Conservation (phyloP, 139 green algal species). For the Pseudopediastrum boryanum region DNA sequence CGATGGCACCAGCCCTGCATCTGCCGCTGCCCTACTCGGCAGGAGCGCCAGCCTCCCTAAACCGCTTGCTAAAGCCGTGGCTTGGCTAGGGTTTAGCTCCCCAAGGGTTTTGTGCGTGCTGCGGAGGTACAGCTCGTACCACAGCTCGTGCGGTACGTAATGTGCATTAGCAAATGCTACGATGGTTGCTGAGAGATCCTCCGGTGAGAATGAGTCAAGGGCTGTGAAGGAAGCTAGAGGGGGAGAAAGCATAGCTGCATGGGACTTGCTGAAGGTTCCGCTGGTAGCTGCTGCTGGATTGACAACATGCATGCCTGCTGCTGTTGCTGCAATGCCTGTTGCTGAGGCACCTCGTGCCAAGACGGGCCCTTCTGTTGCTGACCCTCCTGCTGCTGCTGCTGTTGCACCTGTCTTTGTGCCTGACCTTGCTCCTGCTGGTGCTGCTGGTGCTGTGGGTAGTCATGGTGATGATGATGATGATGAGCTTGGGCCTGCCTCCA, state of each 20-base stretch:
- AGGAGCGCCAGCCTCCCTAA: slow-evolving; percentile 17
- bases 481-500: too few species aligned
- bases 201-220: slow-evolving; percentile 9
- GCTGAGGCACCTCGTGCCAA: too few species aligned
- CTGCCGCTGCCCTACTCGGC: slow-evolving; percentile 6
- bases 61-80: slow-evolving; percentile 10
- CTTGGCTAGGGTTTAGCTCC: slow-evolving; percentile 8
- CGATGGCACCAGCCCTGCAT: slow-evolving; percentile 12
- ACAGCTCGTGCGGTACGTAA: slow-evolving; percentile 10
- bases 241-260: too few species aligned
- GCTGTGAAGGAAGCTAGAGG: neutral
- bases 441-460: too few species aligned
- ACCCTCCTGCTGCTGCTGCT: too few species aligned
- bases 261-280: slow-evolving; percentile 1
- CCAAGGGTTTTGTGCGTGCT: neutral
- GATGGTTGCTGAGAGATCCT: slow-evolving; percentile 4
- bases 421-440: slow-evolving; percentile 8
- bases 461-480: too few species aligned
- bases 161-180: neutral
- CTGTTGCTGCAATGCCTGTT: neutral
- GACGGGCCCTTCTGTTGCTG: too few species aligned
- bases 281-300: neutral
- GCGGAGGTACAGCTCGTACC: slow-evolving; percentile 25
- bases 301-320: neutral
- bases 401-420: neutral